Evolutionary conservation across 495 filamentous ascomycete species (phyloP).

Genomic region (Penicillium psychrofluorescens): DNA sequence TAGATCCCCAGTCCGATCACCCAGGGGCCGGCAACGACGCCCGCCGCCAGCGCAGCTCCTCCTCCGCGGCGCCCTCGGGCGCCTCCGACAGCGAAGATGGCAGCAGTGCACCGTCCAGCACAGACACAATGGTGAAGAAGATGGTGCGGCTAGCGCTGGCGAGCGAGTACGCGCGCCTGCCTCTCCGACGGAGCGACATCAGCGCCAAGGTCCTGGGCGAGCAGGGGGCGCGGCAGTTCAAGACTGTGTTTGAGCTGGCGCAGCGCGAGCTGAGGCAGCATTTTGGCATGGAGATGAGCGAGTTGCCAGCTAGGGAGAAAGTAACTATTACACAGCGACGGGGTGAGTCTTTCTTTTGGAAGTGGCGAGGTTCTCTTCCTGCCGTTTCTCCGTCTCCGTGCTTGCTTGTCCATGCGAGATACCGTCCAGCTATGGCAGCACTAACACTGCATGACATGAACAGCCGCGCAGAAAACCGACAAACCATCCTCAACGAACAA

Average conservation of each 20-base stretch:
- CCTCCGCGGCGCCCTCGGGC: conserved; percentile 1
- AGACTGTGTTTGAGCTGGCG: conserved; percentile 58
- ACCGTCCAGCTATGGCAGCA: neutral
- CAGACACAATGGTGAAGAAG: conserved; percentile 74
- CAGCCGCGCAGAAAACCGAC: conserved; percentile 53
- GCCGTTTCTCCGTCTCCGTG: neutral
- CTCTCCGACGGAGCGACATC: conserved; percentile 73
- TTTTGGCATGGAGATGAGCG: conserved; percentile 84
- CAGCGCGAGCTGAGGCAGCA: conserved; percentile 54
- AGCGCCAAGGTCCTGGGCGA: conserved; percentile 52
- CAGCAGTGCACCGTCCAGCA: conserved; percentile 30
- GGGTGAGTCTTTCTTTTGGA: conserved; percentile 42
- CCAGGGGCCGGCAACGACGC: neutral
- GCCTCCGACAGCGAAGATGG: conserved; percentile 17
- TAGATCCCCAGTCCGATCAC: neutral
- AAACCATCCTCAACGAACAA: conserved; percentile 48
- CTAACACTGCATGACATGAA: neutral
- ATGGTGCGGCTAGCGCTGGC: conserved; percentile 83
- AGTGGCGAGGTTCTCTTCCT: neutral
- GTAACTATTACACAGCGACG: conserved; percentile 64
- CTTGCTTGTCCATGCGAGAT: neutral
- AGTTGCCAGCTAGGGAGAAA: conserved; percentile 76
- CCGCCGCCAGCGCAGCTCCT: conserved; percentile 13
- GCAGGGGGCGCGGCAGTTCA: conserved; percentile 50
- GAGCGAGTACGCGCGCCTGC: conserved; percentile 76